Evolutionary conservation across 2,329 filamentous ascomycete species (phyloP).

Genomic region (Colletotrichum graminicola): DNA sequence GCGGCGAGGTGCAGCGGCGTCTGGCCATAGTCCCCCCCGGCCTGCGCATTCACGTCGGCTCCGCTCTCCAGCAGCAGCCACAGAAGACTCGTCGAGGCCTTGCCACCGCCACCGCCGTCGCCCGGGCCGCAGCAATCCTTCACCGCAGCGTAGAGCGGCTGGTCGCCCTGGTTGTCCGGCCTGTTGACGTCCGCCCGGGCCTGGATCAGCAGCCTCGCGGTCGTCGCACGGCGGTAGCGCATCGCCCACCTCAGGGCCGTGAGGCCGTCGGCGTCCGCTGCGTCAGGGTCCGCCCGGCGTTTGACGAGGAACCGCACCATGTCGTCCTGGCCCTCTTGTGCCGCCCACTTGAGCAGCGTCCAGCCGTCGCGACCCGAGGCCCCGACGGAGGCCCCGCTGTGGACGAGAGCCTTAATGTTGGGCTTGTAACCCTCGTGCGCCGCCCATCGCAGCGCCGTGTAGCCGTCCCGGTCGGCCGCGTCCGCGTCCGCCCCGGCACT

Average conservation of each 20-base stretch:
- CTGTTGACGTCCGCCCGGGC: slow-evolving; percentile 21
- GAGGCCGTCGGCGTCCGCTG: slow-evolving; percentile 4
- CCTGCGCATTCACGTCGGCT: slow-evolving; percentile 1
- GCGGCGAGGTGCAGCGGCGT: slow-evolving; percentile 20
- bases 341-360: slow-evolving; percentile 24
- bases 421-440: slow-evolving; percentile 18
- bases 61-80: slow-evolving; percentile 21
- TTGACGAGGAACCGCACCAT: slow-evolving; percentile 15
- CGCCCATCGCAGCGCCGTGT: slow-evolving; percentile 24
- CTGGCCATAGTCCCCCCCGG: background rate
- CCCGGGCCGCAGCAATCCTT: background rate
- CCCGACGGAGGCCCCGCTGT: background rate
- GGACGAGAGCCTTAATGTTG: slow-evolving; percentile 3
- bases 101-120: background rate
- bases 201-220: slow-evolving; percentile 18
- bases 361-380: background rate
- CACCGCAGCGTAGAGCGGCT: slow-evolving; percentile 4
- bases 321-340: slow-evolving; percentile 26
- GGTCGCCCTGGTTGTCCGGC: slow-evolving; percentile 12
- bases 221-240: slow-evolving; percentile 8
- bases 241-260: slow-evolving; percentile 26
- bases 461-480: slow-evolving; percentile 10
- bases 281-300: slow-evolving; percentile 1
- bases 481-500: background rate
- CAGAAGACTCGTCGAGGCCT: background rate